Base-by-base conservation (phyloP, 2,329 filamentous ascomycete species). In the Akanthomyces dipterigenus region DNA sequence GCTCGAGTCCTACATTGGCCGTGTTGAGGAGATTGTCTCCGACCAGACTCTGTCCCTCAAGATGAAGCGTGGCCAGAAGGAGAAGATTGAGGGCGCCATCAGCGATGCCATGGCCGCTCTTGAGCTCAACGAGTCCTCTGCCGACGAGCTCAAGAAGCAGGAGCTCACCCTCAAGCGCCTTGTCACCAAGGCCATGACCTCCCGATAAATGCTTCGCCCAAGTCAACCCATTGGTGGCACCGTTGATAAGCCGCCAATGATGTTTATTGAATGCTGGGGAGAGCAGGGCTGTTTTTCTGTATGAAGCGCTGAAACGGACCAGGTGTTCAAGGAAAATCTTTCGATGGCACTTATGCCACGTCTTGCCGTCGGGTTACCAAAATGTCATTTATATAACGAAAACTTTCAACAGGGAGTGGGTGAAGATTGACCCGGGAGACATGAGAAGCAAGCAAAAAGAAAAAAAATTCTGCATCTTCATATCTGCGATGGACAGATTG, bases 81-180 rank as follows among this genome's bases (percentile, higher is more conserved):
- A 97, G 81, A 98, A 96, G 89, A 97, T 99, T 69, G 95, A 99
- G 87, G 88, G 89, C 75, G 90, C 92, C 69, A 90, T 99, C 70
- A 93, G 89, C 78, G 95, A 99, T 72, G 95, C 95, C 71, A 98
- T 99, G 95, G 90, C 87, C 67, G 89, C 96, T 80, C 90, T 99
- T 67, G 95, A 99, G 87, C 82, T 99, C 73, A 90, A 93, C 79
- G 96, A 99, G 70, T 90, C 91, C 62, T 80, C 82, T 65, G 90
- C 92, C 64, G 96, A 99, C 71, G 95, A 99, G 76, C 84, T 99
- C 70, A 98, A 96, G 91, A 98, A 98, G 91, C 96, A 97, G 88
- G 95, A 99, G 85, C 84, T 99, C 68, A 92, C 92, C 64, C 86
- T 99, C 67, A 99, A 98, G 91, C 86, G 95, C 74, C 86, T 96